A percentile compares a stretch with the other conserved stretches of the same genome.
These are phyloP conservation scores for Crithidia thermophila DNA, from an alignment of 208 protist genomes.

Conservation along the genomic window DNA sequence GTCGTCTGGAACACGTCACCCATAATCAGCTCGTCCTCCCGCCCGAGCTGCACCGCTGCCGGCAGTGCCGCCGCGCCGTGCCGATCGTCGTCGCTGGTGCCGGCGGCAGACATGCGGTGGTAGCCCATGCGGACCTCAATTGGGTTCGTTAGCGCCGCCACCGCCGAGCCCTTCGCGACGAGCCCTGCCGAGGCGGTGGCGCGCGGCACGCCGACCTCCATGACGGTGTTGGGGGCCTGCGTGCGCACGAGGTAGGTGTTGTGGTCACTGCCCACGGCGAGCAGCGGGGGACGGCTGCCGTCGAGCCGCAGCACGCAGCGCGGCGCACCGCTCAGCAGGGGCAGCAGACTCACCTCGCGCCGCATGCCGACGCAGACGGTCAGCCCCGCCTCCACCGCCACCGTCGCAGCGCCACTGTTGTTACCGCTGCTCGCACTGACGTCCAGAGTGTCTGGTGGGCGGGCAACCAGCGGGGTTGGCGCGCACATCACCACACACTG, in stretches of 20 bases:
- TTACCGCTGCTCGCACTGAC: neutral
- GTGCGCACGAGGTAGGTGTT: constrained; percentile 33
- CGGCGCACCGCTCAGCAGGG: constrained; percentile 53
- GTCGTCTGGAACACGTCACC: constrained; percentile 34
- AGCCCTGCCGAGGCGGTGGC: constrained; percentile 23
- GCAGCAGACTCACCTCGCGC: constrained; percentile 64
- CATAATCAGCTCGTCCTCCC: constrained; percentile 28
- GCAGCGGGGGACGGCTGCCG: constrained; percentile 31
- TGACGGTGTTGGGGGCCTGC: constrained; percentile 29
- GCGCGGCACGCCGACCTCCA: constrained; percentile 34
- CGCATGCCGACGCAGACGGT: constrained; percentile 76
- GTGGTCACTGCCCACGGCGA: constrained; percentile 35
- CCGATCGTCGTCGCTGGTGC: neutral
- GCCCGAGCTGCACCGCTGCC: neutral
- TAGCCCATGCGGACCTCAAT: constrained; percentile 17
- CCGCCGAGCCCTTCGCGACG: neutral
- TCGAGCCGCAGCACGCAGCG: constrained; percentile 58
- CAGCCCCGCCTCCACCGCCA: constrained; percentile 29
- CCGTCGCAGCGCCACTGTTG: neutral
- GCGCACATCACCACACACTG: constrained; percentile 42
- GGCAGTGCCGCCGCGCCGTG: neutral
- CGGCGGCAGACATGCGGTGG: neutral
- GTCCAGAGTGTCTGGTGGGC: neutral
- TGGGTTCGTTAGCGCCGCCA: constrained; percentile 1
- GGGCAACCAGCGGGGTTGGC: constrained; percentile 9